Evolutionary conservation across 306 rosid genomes (phyloP), one percentile per base, ranked within the genome.

Genomic region (Ormosia semicastrata): DNA sequence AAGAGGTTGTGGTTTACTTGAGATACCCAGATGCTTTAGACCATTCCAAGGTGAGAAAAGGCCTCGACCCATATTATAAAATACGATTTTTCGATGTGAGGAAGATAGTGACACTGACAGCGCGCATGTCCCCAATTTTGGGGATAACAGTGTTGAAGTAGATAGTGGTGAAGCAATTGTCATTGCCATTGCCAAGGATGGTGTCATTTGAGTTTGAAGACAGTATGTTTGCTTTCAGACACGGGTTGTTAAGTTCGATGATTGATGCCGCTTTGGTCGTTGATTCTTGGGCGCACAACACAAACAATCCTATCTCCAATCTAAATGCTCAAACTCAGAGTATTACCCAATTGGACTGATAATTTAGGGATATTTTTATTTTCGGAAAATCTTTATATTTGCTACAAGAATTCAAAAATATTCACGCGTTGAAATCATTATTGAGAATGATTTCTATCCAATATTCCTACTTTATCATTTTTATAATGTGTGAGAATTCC

Each of bases 11-110:
- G 86, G 83, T 12, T 69, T 75, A 63, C 41, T 18, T 54, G 94
- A 92, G 85, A 91, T 78, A 69, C 93, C 92, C 94, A 89, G 54
- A 37, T 88, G 93, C 94, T 91, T 94, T 54, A 96, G 66, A 76
- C 99, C 95, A 82, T 64, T 89, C 98, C 98, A 96, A n/a, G 92
- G 94, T 0, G 92, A 81, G 83, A 91, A 91, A 85, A 57, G 79
- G 15, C 84, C 53, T 60, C 83, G 82, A 84, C 90, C 87, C 92
- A 24, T 24, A 24, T 24, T 0, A 24, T 24, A 24, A 24, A 24
- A 24, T 24, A 24, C 24, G 73, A 39, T 50, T 81, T 82, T 82
- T 70, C 87, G 37, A 59, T 63, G 74, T 15, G 88, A 58, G 40
- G 24, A 87, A 56, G 89, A 58, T 29, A 86, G 76, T 3, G 81